These are phyloP conservation scores for Yamadazyma diospyri DNA, from an alignment of 1,139 yeast species.

Conservation along the genomic window DNA sequence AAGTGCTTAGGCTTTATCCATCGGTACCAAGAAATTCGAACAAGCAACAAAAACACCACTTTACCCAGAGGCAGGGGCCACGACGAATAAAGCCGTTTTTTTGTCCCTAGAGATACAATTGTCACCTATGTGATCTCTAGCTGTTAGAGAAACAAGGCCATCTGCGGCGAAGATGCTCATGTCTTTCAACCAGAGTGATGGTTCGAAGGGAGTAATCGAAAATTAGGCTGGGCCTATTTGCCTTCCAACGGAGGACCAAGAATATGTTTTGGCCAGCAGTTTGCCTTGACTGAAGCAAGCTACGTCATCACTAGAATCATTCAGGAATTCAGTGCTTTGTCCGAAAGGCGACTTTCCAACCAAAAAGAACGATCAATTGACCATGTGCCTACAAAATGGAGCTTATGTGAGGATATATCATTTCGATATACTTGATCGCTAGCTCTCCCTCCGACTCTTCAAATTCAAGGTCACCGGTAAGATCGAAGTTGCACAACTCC, in stretches of 20 bases:
- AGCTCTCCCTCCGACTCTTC: too few relatives aligned
- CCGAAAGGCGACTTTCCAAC: conserved; percentile 25
- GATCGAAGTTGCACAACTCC: too few relatives aligned
- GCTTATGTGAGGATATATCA: conserved; percentile 9
- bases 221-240: conserved; percentile 48
- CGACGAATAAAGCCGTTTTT: conserved; percentile 38
- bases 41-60: conserved; percentile 42
- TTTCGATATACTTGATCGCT: background rate
- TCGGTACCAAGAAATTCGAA: conserved; percentile 50
- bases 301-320: conserved; percentile 41
- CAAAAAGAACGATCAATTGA: conserved; percentile 28
- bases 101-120: conserved; percentile 38
- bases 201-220: conserved; percentile 31
- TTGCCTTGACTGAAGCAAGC: conserved; percentile 54
- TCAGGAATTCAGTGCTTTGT: conserved; percentile 30
- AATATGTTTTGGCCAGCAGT: conserved; percentile 60
- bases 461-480: too few relatives aligned
- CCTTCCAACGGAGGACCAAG: conserved; percentile 64
- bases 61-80: conserved; percentile 55
- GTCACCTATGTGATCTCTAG: conserved; percentile 38
- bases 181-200: conserved; percentile 51
- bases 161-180: conserved; percentile 46
- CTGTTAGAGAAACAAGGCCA: conserved; percentile 36
- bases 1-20: conserved; percentile 50
- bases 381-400: conserved; percentile 27